Evolutionary conservation across 2,329 filamentous ascomycete species (phyloP).

Genomic region (Xylariaceae sp.): DNA sequence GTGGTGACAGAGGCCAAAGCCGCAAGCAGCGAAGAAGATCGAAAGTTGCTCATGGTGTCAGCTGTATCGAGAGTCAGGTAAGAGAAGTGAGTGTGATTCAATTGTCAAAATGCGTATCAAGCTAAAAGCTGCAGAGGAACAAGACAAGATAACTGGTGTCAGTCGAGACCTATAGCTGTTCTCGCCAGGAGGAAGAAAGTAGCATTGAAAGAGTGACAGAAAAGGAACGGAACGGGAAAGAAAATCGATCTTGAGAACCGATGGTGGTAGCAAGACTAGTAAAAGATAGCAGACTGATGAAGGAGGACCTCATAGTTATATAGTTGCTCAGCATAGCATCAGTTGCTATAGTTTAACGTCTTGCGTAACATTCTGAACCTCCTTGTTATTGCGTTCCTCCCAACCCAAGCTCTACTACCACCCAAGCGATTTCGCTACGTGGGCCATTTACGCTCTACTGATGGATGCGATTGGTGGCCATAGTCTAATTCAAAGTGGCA

Average conservation of each 20-base stretch:
- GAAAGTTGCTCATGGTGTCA: constrained; percentile 33
- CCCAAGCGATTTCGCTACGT: constrained; percentile 8
- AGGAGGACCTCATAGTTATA: constrained; percentile 30
- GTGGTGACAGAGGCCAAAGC: constrained; percentile 34
- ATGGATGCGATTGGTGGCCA: constrained; percentile 13
- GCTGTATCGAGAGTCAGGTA: constrained; percentile 20
- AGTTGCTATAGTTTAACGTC: not conserved
- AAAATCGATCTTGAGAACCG: constrained; percentile 32
- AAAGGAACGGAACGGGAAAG: constrained; percentile 28
- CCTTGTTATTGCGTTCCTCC: constrained; percentile 23
- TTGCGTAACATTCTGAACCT: constrained; percentile 19
- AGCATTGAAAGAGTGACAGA: constrained; percentile 32
- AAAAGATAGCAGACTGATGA: not conserved
- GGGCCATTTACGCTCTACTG: constrained; percentile 3
- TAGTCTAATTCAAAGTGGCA: constrained; percentile 1
- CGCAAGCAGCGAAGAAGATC: constrained; percentile 28
- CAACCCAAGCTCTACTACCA: constrained; percentile 6
- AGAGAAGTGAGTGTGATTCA: constrained; percentile 12
- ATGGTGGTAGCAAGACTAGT: constrained; percentile 25
- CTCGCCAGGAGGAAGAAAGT: constrained; percentile 38
- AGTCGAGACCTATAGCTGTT: constrained; percentile 36
- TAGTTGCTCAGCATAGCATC: constrained; percentile 20
- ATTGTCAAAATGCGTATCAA: constrained; percentile 18
- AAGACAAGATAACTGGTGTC: constrained; percentile 14
- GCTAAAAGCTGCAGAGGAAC: constrained; percentile 2